A percentile compares a stretch with the other conserved stretches of the same genome.
These are phyloP conservation scores for Condylostoma magnum DNA, from an alignment of 169 alveolate species.

Conservation along the genomic window DNA sequence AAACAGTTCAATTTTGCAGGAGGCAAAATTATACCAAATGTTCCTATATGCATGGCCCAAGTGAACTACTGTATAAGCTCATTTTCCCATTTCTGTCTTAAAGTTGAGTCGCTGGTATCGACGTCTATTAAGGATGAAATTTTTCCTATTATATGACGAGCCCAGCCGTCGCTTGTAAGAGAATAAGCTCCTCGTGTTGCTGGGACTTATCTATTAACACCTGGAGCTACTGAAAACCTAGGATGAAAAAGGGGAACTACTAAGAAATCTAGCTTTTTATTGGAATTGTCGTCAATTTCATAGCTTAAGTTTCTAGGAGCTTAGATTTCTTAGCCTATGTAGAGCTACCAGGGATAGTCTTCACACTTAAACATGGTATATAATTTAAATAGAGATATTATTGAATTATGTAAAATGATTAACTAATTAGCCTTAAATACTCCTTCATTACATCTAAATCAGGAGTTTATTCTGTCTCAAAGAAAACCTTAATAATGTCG, in stretches of 20 bases:
- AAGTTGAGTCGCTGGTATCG: constrained; percentile 34
- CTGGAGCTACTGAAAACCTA: constrained; percentile 1
- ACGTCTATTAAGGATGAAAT: constrained; percentile 21
- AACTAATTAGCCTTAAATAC: too few species aligned
- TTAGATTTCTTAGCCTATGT: constrained; percentile 41
- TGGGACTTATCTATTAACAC: constrained; percentile 21
- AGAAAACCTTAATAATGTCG: neutral
- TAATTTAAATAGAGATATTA: too few species aligned
- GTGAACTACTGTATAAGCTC: constrained; percentile 31
- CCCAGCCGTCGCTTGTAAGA: constrained; percentile 28
- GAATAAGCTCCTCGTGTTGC: constrained; percentile 35
- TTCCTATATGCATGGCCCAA: constrained; percentile 41
- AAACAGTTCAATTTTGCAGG: constrained; percentile 22
- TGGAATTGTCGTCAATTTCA: neutral
- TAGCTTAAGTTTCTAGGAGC: constrained; percentile 6
- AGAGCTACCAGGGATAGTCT: constrained; percentile 49
- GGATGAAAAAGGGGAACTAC: constrained; percentile 39
- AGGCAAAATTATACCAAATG: constrained; percentile 35
- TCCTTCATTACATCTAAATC: too few species aligned
- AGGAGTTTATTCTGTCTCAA: too few species aligned
- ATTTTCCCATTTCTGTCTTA: constrained; percentile 46
- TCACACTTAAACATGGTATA: constrained; percentile 22
- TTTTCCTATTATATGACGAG: constrained; percentile 33
- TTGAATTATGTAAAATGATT: too few species aligned
- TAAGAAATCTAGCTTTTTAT: constrained; percentile 34